These are phyloP conservation scores for Podila clonocystis DNA, from an alignment of 192 early-diverging fungal species.

Conservation along the genomic window DNA sequence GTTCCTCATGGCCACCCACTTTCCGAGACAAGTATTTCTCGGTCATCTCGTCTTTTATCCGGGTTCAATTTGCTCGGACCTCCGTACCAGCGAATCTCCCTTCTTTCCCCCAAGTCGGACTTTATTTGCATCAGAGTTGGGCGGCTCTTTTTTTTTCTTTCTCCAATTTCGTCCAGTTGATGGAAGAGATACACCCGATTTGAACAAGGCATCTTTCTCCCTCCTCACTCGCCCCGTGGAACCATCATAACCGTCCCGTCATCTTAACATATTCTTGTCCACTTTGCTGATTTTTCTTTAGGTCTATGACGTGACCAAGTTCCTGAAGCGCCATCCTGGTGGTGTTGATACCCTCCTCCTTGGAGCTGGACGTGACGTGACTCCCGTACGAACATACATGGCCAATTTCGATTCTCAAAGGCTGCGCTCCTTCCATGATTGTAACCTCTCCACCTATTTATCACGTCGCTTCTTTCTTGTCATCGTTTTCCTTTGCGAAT, in stretches of 20 bases:
- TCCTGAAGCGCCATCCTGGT: constrained; percentile 58
- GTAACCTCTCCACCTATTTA: neutral
- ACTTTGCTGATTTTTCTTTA: neutral
- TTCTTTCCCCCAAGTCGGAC: neutral
- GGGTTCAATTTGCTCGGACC: neutral
- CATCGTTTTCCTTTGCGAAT: neutral
- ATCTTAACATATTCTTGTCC: neutral
- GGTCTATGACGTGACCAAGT: constrained; percentile 64
- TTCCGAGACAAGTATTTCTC: neutral
- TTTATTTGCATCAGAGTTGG: neutral
- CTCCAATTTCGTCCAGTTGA: neutral
- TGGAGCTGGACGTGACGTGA: constrained; percentile 59
- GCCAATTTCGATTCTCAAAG: neutral
- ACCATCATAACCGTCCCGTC: neutral
- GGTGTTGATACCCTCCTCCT: constrained; percentile 57
- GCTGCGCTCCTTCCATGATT: neutral
- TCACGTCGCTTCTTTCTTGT: neutral
- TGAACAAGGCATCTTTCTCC: no score
- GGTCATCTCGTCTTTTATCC: neutral
- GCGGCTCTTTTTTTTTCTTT: no score
- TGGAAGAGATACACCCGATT: neutral
- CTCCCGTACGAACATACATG: constrained; percentile 55
- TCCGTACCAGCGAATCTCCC: neutral
- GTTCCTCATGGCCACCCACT: neutral
- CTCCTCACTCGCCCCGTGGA: no score